Conservation (phyloP, 1,284 basidiomycete genomes). For the Moesziomyces antarcticus region DNA sequence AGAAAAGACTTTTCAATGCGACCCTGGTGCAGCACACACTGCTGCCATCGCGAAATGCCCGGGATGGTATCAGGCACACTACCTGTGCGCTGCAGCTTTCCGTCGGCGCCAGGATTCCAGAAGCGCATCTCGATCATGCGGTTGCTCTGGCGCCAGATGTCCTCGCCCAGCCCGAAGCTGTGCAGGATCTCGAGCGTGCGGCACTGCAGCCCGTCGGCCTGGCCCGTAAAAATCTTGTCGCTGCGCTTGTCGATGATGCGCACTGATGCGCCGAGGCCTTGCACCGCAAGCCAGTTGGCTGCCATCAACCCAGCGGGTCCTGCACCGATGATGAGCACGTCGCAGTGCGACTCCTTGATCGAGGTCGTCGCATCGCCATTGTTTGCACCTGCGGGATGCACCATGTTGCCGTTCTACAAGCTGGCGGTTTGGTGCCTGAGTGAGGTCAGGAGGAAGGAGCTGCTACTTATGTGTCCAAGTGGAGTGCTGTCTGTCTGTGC, state of each 20-base stretch:
- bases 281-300: conserved; percentile 34
- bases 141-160: conserved; percentile 36
- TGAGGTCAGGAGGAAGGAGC: too few species aligned
- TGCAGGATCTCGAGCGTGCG: conserved; percentile 36
- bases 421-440: not conserved
- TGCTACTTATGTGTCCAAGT: not conserved
- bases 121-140: conserved; percentile 40
- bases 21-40: conserved; percentile 40
- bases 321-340: conserved; percentile 72
- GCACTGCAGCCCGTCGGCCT: conserved; percentile 44
- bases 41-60: conserved; percentile 37
- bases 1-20: conserved; percentile 34
- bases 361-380: not conserved
- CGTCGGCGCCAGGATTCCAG: conserved; percentile 39
- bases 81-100: conserved; percentile 22
- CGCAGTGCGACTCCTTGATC: conserved; percentile 58
- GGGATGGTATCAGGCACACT: conserved; percentile 34
- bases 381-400: too few species aligned
- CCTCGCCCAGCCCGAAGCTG: conserved; percentile 30
- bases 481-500: not conserved
- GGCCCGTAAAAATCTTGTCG: conserved; percentile 39
- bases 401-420: not conserved
- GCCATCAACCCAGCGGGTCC: conserved; percentile 43
- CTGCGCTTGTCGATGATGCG: conserved; percentile 44
- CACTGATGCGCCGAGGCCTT: conserved; percentile 25